A percentile compares a stretch with the other conserved stretches of the same genome.
phyloP scores from a whole-genome alignment of 2,329 filamentous ascomycete genomes.

The Penicillium fuscoglaucum region DNA sequence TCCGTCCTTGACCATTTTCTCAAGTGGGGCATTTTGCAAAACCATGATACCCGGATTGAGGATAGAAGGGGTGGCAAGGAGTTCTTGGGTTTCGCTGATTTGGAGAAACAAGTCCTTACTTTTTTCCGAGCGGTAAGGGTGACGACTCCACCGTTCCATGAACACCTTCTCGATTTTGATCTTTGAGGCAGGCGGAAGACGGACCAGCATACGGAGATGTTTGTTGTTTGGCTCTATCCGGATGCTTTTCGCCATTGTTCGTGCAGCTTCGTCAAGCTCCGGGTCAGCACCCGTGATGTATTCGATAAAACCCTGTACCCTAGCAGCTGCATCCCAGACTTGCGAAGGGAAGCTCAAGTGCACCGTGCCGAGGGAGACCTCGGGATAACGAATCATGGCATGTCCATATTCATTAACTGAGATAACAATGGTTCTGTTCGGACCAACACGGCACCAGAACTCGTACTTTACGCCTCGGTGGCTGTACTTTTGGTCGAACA shows the following conservation, averaged over 20 bases:
- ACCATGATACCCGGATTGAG: constrained; percentile 29
- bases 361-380: constrained; percentile 34
- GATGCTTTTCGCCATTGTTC: constrained; percentile 36
- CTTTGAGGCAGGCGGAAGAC: constrained; percentile 20
- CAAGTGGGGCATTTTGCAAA: constrained; percentile 26
- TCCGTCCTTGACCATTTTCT: constrained; percentile 35
- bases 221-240: constrained; percentile 33
- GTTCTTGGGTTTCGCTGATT: constrained; percentile 42
- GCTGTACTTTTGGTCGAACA: constrained; percentile 32
- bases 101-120: constrained; percentile 35
- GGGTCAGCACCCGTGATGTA: constrained; percentile 23
- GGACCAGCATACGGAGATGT: constrained; percentile 32
- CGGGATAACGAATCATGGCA: constrained; percentile 28
- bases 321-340: constrained; percentile 43
- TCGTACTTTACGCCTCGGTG: constrained; percentile 37
- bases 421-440: constrained; percentile 34
- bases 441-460: constrained; percentile 40
- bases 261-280: constrained; percentile 32
- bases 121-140: constrained; percentile 26
- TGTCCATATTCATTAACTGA: constrained; percentile 36
- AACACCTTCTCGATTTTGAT: constrained; percentile 35
- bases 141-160: constrained; percentile 37
- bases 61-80: constrained; percentile 26
- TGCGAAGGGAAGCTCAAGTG: constrained; percentile 42
- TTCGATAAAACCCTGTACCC: constrained; percentile 31